A percentile compares a stretch with the other conserved stretches of the same genome.
Conservation (phyloP, 805 yeast species). For the Sugiyamaella marilandica region DNA sequence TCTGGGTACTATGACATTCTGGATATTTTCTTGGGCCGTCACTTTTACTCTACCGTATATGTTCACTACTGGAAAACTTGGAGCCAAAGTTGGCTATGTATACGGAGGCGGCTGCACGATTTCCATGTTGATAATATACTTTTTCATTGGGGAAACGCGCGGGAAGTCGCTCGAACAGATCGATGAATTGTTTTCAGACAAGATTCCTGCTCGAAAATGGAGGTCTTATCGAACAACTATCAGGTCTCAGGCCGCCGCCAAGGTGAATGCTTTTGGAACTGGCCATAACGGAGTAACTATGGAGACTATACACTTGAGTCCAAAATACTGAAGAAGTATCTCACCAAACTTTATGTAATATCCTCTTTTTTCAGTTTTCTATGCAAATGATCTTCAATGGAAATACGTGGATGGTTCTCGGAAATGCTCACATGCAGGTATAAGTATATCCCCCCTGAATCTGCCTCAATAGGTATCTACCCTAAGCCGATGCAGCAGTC, state of each 20-base stretch:
- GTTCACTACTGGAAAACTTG: conserved; percentile 10
- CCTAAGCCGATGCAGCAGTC: too few species aligned
- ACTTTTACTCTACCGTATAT: conserved; percentile 15
- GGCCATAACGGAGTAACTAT: too few species aligned
- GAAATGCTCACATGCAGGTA: too few species aligned
- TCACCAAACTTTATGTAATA: too few species aligned
- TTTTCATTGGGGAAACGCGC: conserved; percentile 15
- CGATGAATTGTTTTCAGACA: conserved; percentile 5
- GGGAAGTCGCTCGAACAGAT: conserved; percentile 17
- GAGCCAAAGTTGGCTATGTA: conserved; percentile 12
- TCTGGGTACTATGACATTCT: conserved; percentile 10
- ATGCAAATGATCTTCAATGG: too few species aligned
- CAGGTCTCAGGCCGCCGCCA: conserved; percentile 2
- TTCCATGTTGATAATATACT: conserved; percentile 9
- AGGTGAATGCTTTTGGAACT: background rate
- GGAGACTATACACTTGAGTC: too few species aligned
- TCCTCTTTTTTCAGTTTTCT: too few species aligned
- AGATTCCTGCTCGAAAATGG: conserved; percentile 8
- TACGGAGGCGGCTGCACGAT: conserved; percentile 12
- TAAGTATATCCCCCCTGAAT: too few species aligned
- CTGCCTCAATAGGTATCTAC: too few species aligned
- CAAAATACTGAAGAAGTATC: too few species aligned
- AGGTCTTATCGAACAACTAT: conserved; percentile 1
- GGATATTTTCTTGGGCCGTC: conserved; percentile 15
- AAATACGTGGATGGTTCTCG: too few species aligned